Conservation (phyloP, 2,329 filamentous ascomycete genomes). For the Ceratocystis diversiconidia region DNA sequence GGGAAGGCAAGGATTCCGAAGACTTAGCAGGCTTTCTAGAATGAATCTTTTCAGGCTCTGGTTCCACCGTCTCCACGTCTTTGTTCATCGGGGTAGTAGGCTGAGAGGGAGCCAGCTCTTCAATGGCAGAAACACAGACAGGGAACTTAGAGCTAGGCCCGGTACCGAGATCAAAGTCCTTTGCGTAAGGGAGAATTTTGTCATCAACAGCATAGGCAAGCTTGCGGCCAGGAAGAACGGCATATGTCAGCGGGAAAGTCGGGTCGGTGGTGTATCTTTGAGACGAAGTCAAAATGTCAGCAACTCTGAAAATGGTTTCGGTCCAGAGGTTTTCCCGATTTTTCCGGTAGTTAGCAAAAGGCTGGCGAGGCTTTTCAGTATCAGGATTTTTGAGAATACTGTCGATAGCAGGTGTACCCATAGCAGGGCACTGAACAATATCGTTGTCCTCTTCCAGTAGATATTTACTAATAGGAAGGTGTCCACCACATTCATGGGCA, state of each 20-base stretch:
- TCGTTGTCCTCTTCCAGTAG: slow-evolving; percentile 18
- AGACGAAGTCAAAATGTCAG: slow-evolving; percentile 13
- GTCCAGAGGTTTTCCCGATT: slow-evolving; percentile 11
- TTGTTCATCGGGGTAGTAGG: neutral
- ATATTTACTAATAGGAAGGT: slow-evolving; percentile 14
- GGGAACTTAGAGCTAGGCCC: slow-evolving; percentile 14
- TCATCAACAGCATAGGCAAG: slow-evolving; percentile 17
- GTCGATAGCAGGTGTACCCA: slow-evolving; percentile 12
- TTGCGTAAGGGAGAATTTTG: slow-evolving; percentile 10
- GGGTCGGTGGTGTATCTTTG: slow-evolving; percentile 14
- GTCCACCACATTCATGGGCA: slow-evolving; percentile 2
- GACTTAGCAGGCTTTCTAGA: neutral
- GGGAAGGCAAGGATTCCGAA: neutral
- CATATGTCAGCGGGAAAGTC: slow-evolving; percentile 15
- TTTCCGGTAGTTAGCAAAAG: slow-evolving; percentile 2
- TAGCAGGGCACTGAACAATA: slow-evolving; percentile 10
- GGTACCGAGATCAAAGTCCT: slow-evolving; percentile 11
- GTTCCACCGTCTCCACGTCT: neutral
- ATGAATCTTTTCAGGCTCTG: neutral
- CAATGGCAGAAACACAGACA: slow-evolving; percentile 13
- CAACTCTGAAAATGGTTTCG: slow-evolving; percentile 14
- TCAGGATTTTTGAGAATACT: slow-evolving; percentile 6
- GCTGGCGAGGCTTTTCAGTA: neutral
- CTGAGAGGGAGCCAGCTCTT: slow-evolving; percentile 4
- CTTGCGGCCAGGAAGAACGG: slow-evolving; percentile 8